phyloP scores from a whole-genome alignment of 108 stramenopile species.

The Skeletonema tropicum region DNA sequence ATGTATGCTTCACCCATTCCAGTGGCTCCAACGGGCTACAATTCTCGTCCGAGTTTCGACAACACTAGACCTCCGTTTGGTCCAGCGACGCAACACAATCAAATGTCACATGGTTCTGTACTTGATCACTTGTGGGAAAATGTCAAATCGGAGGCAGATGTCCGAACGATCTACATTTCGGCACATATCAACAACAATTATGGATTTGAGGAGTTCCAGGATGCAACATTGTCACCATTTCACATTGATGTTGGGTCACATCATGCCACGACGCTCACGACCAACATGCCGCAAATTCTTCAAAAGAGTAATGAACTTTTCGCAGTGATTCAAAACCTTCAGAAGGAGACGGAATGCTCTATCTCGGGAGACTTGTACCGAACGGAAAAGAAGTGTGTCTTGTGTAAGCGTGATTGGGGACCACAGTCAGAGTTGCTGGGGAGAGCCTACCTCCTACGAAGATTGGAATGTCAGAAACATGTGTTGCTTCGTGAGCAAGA shows the following conservation, averaged over 20 bases:
- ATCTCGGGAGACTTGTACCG: constrained; percentile 42
- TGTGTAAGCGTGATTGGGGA: constrained; percentile 63
- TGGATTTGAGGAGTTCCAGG: constrained; percentile 52
- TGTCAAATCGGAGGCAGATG: constrained; percentile 40
- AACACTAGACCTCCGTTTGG: constrained; percentile 21
- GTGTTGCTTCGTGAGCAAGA: constrained; percentile 20
- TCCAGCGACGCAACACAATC: neutral
- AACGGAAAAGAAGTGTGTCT: constrained; percentile 51
- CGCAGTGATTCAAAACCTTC: constrained; percentile 33
- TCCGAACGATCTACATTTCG: constrained; percentile 61
- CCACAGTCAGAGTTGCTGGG: constrained; percentile 60
- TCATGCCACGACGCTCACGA: constrained; percentile 20
- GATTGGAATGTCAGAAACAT: constrained; percentile 43
- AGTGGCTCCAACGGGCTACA: constrained; percentile 25
- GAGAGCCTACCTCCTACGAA: constrained; percentile 53
- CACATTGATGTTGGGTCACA: constrained; percentile 4
- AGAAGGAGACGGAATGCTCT: constrained; percentile 47
- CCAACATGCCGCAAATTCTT: constrained; percentile 53
- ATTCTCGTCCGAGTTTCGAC: constrained; percentile 9
- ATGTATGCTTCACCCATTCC: constrained; percentile 54
- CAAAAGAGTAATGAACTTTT: constrained; percentile 33
- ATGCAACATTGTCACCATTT: constrained; percentile 52
- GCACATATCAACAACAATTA: constrained; percentile 66
- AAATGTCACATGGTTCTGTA: constrained; percentile 18
- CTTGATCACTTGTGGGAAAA: constrained; percentile 50